Conservation (phyloP, 352 stramenopile genomes). For the Ophiocytium majus region DNA sequence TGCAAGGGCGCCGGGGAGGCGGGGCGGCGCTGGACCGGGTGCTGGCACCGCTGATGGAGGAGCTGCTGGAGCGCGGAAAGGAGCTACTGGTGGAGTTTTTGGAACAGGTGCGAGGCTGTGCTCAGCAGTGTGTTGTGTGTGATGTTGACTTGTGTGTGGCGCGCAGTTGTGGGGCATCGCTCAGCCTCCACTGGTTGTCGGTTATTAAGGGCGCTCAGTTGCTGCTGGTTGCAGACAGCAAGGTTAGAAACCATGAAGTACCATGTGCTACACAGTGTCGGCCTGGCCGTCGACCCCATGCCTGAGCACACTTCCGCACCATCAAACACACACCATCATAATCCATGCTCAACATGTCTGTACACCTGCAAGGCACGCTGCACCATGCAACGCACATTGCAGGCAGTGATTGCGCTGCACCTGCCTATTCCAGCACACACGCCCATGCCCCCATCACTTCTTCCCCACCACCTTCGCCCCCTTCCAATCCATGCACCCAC, state of each 20-base stretch:
- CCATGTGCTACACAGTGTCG: background rate
- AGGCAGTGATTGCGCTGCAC: background rate
- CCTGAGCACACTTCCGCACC: background rate
- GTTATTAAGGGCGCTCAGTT: slow-evolving; percentile 20
- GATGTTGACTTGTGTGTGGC: background rate
- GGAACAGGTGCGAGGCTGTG: slow-evolving; percentile 34
- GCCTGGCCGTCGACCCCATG: background rate
- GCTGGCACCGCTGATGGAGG: slow-evolving; percentile 44
- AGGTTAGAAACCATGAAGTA: background rate
- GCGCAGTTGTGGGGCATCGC: background rate
- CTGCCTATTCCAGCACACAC: background rate
- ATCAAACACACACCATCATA: too few relatives aligned
- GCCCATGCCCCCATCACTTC: background rate
- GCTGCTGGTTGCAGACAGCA: background rate
- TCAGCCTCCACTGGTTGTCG: background rate
- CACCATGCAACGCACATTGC: too few relatives aligned
- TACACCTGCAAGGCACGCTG: too few relatives aligned
- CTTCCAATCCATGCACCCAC: background rate
- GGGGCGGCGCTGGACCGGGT: background rate
- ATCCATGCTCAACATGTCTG: too few relatives aligned
- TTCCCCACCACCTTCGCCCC: background rate
- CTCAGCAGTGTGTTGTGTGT: background rate
- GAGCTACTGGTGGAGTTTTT: slow-evolving; percentile 47
- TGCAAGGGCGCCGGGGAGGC: too few relatives aligned
- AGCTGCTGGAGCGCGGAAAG: slow-evolving; percentile 41